Percentiles rank a stretch among this genome's conserved stretches.
These are phyloP conservation scores for Abrus pulchellus DNA, from an alignment of 306 rosid species.

Conservation along the genomic window DNA sequence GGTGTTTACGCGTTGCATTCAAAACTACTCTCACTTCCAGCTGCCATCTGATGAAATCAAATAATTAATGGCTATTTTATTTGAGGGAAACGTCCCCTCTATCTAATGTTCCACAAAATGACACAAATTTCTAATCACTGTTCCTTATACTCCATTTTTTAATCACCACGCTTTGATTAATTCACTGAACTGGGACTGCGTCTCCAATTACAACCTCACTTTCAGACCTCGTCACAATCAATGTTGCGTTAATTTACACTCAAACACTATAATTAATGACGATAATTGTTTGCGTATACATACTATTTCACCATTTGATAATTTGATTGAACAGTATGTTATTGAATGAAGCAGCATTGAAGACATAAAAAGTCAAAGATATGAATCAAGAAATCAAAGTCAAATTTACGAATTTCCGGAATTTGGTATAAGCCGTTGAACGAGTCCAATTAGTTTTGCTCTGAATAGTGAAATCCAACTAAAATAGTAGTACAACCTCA, in stretches of 20 bases:
- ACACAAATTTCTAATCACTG: neutral
- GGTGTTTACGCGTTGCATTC: slow-evolving; percentile 67
- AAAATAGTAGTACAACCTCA: slow-evolving; percentile 25
- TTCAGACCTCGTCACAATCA: neutral
- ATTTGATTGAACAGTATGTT: neutral
- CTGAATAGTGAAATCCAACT: neutral
- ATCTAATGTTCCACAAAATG: neutral
- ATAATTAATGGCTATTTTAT: neutral
- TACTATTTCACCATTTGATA: neutral
- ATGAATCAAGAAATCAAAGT: slow-evolving; percentile 19
- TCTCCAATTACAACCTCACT: slow-evolving; percentile 10
- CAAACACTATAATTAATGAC: neutral
- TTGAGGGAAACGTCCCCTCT: slow-evolving; percentile 10
- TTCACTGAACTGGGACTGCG: slow-evolving; percentile 32
- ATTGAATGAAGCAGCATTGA: neutral
- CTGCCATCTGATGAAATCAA: slow-evolving; percentile 40
- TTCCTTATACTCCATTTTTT: neutral
- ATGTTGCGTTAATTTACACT: neutral
- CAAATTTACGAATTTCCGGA: slow-evolving; percentile 36
- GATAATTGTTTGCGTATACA: neutral
- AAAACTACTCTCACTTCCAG: slow-evolving; percentile 51
- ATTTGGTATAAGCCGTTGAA: slow-evolving; percentile 45
- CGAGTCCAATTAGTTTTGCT: neutral
- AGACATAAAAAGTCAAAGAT: slow-evolving; percentile 25
- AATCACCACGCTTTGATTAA: slow-evolving; percentile 21